Base-by-base conservation (phyloP, 1,139 yeast genomes). In the Candida glucosophila region DNA sequence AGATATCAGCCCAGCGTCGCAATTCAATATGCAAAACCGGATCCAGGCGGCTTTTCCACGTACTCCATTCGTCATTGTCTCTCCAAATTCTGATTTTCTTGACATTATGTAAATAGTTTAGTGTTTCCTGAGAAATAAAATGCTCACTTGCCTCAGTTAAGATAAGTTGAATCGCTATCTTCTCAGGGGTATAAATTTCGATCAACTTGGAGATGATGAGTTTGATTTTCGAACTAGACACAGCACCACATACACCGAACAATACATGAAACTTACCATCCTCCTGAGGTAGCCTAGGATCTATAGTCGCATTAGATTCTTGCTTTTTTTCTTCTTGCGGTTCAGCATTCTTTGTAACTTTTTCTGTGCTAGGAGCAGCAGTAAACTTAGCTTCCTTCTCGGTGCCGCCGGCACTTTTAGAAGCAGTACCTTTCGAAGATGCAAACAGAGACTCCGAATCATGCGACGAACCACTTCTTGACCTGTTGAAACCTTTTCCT, bases 1-100 rank as follows among this genome's bases (percentile, higher is more conserved):
- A 62, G 17, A 88, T 77, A 54, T 88, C 95, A 0, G 96, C 97
- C 97, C 97, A 88, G 41, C 95, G 71, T 39, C 96, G 73, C 33
- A 88, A 63, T 55, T 88, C 96, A 42, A 86, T 86, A 52, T 88
- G 96, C 38, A 88, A 62, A 15, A 86, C 95, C 1, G 96, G 95
- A 52, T 86, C 96, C 26, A 85, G 73, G 37, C 96, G 68, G 24
- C 67, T 60, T 43, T 71, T 69, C 96, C 96, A 86, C 4, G 85
- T 77, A 24, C 62, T 67, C 96, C 96, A 88, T 54, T 88, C 97
- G 49, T 88, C 97, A 24, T 68, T 62, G 49, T 88, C 95, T 43
- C 82, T 69, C 96, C 96, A 88, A 6, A 85, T 67, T 28, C 77
- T 69, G 5, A 83, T 71, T 29, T 57, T 57, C 36, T 58, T 57